Conservation (phyloP, 441 rosid species). For the Arabidopsis lyrata region DNA sequence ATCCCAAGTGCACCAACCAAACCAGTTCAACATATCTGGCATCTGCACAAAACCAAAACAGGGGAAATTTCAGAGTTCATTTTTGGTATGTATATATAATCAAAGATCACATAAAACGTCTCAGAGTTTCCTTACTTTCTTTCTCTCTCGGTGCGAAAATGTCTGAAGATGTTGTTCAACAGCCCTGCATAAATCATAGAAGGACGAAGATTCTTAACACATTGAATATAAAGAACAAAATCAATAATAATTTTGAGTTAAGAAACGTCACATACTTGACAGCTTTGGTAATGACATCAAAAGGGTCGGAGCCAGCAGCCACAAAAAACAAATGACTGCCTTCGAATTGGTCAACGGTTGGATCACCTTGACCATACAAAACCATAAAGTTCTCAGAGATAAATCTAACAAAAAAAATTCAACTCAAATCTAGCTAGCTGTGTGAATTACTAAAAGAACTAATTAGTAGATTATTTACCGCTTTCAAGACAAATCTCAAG, state of each 20-base stretch:
- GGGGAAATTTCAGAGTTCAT: conserved; percentile 2
- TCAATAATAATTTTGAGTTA: not conserved
- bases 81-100: not conserved
- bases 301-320: conserved; percentile 71
- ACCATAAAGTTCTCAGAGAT: not conserved
- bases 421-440: not conserved
- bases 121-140: conserved; percentile 49
- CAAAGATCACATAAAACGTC: not conserved
- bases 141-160: conserved; percentile 65
- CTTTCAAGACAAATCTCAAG: conserved; percentile 78
- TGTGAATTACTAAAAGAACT: not conserved
- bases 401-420: not conserved
- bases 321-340: conserved; percentile 61
- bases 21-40: conserved; percentile 78
- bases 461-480: conserved; percentile 46
- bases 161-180: conserved; percentile 67
- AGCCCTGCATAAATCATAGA: too few relatives aligned
- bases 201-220: conserved; percentile 3
- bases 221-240: not conserved
- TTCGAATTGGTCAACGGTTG: conserved; percentile 51
- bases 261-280: conserved; percentile 52
- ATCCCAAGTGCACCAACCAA: conserved; percentile 95
- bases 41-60: conserved; percentile 46
- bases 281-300: conserved; percentile 65
- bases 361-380: conserved; percentile 53